A percentile compares a stretch with the other conserved stretches of the same genome.
Evolutionary conservation across 2,329 filamentous ascomycete genomes (phyloP).

Genomic region (Colletotrichum agaves): DNA sequence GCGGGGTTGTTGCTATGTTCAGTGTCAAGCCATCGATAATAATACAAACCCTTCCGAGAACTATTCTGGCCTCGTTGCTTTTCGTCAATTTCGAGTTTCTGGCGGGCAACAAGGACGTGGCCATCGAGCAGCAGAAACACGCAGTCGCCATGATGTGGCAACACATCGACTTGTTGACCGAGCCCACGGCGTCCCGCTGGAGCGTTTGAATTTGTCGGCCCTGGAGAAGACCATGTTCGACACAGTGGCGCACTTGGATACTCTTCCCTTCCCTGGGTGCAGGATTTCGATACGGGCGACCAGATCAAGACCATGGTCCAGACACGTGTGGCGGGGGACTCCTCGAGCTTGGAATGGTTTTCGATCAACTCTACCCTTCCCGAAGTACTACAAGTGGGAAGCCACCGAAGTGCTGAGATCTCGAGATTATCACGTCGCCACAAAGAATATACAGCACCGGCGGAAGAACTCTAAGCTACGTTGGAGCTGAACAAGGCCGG

Average conservation of each 20-base stretch:
- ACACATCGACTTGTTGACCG: neutral
- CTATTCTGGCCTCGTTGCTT: constrained; percentile 24
- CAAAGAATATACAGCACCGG: constrained; percentile 41
- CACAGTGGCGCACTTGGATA: constrained; percentile 20
- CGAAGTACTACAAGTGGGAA: constrained; percentile 42
- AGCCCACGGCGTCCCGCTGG: neutral
- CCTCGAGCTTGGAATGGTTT: constrained; percentile 40
- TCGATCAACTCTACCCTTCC: constrained; percentile 42
- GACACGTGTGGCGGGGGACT: neutral
- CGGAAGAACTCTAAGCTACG: constrained; percentile 46
- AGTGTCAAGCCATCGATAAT: neutral
- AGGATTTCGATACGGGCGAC: neutral
- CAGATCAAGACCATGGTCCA: neutral
- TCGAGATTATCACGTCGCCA: neutral
- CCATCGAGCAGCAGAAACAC: constrained; percentile 19
- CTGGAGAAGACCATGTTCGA: constrained; percentile 23
- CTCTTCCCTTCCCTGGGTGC: constrained; percentile 26
- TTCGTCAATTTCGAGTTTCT: constrained; percentile 25
- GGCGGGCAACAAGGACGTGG: constrained; percentile 5
- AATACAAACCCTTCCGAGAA: neutral
- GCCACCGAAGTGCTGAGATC: neutral
- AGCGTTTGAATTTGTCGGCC: neutral
- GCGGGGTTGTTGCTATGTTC: constrained; percentile 8
- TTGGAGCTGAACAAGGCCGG: constrained; percentile 45
- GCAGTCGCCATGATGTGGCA: constrained; percentile 30